A percentile compares a stretch with the other conserved stretches of the same genome.
Evolutionary conservation across 2,329 filamentous ascomycete species (phyloP).

Genomic region (Calonectria ilicicola): DNA sequence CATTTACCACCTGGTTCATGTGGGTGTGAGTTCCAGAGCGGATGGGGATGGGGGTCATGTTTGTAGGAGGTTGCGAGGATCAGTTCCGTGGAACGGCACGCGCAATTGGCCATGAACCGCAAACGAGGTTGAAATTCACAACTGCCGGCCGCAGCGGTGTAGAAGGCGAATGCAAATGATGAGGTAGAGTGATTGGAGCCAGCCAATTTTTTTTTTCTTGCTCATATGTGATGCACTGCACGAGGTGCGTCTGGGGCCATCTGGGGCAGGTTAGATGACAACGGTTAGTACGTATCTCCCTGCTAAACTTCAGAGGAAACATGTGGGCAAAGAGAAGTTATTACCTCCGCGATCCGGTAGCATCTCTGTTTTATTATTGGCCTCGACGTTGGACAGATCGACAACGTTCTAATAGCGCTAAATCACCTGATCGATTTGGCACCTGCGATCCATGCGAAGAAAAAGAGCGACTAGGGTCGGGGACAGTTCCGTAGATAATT

Average conservation of each 20-base stretch:
- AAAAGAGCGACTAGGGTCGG: constrained; percentile 44
- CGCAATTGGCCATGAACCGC: not conserved
- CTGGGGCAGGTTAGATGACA: constrained; percentile 7
- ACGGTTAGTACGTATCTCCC: not conserved
- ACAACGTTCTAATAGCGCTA: constrained; percentile 31
- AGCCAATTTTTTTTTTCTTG: constrained; percentile 14
- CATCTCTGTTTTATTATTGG: constrained; percentile 19
- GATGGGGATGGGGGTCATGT: constrained; percentile 8
- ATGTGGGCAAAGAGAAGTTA: constrained; percentile 15
- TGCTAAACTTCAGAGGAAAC: constrained; percentile 4
- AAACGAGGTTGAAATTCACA: not conserved
- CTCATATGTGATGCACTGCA: constrained; percentile 20
- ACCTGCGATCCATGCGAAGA: constrained; percentile 33
- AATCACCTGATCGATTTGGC: constrained; percentile 44
- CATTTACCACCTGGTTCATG: not conserved
- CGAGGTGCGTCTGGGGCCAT: not conserved
- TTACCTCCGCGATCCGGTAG: not conserved
- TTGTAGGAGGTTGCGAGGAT: not conserved
- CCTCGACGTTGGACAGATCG: constrained; percentile 22
- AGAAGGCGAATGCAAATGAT: constrained; percentile 2
- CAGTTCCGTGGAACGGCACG: not conserved
- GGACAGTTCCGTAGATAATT: constrained; percentile 41
- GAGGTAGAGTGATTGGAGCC: constrained; percentile 19
- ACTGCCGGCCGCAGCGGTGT: constrained; percentile 26
- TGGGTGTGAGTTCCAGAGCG: not conserved